Evolutionary conservation across 148 eudicot genomes (phyloP).

Genomic region (Heliosperma pusillum): DNA sequence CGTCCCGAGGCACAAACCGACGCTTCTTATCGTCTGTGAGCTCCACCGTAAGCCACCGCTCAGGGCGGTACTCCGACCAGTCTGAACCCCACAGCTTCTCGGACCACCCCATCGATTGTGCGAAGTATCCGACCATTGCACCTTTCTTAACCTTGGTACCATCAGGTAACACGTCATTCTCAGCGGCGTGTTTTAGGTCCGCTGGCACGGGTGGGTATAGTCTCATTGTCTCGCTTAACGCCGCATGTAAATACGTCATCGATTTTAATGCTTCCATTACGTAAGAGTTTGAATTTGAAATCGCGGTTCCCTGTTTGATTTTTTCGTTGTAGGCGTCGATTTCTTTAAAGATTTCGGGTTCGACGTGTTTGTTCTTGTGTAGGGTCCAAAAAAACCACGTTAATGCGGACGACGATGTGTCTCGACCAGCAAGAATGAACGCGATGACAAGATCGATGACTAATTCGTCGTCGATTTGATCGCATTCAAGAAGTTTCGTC

Average conservation of each 20-base stretch:
- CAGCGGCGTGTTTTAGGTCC: slow-evolving; percentile 28
- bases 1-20: neutral
- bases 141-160: slow-evolving; percentile 35
- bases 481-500: slow-evolving; percentile 36
- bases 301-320: neutral
- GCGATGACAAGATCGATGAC: slow-evolving; percentile 33
- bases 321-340: neutral
- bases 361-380: slow-evolving; percentile 17
- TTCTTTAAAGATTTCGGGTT: slow-evolving; percentile 29
- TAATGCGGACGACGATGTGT: slow-evolving; percentile 33
- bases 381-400: slow-evolving; percentile 55
- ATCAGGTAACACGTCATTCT: slow-evolving; percentile 37
- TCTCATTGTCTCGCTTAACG: slow-evolving; percentile 46
- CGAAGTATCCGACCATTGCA: slow-evolving; percentile 5
- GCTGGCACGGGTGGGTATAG: slow-evolving; percentile 45
- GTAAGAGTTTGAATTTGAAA: neutral
- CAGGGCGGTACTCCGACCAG: neutral
- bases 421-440: slow-evolving; percentile 45
- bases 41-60: slow-evolving; percentile 1
- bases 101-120: slow-evolving; percentile 12
- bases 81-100: slow-evolving; percentile 5
- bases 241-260: slow-evolving; percentile 36
- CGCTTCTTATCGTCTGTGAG: neutral
- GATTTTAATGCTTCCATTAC: slow-evolving; percentile 22
- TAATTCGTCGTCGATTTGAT: slow-evolving; percentile 30